A percentile compares a stretch with the other conserved stretches of the same genome.
Evolutionary conservation across 2,329 filamentous ascomycete species (phyloP).

Genomic region (Corinectria fuckeliana): DNA sequence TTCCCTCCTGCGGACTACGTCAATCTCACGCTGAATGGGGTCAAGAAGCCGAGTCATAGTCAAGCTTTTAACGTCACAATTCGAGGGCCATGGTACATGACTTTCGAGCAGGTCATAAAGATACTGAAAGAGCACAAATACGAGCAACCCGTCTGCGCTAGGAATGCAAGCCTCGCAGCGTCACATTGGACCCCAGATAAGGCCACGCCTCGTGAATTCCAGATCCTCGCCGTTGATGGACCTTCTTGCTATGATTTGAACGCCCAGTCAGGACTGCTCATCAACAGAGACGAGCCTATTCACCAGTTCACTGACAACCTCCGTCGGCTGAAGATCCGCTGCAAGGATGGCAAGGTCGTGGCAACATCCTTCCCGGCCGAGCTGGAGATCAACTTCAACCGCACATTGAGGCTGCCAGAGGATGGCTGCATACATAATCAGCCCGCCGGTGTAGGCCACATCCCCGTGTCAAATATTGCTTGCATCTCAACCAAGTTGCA

Average conservation of each 20-base stretch:
- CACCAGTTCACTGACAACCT: background rate
- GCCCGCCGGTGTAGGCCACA: conserved; percentile 1
- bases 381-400: conserved; percentile 13
- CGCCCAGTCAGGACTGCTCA: background rate
- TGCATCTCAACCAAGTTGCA: conserved; percentile 1
- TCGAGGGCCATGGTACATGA: conserved; percentile 9
- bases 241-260: conserved; percentile 1
- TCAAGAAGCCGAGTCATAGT: background rate
- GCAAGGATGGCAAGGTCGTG: background rate
- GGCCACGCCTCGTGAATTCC: background rate
- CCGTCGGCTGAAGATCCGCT: background rate
- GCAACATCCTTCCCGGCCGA: conserved; percentile 3
- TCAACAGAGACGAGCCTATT: background rate
- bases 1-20: background rate
- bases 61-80: background rate
- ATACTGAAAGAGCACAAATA: background rate
- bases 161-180: background rate
- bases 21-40: background rate
- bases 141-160: background rate
- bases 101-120: background rate
- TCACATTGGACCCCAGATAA: background rate
- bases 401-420: conserved; percentile 13
- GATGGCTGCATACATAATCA: background rate
- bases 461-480: conserved; percentile 8
- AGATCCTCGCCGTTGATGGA: background rate